A percentile compares a stretch with the other conserved stretches of the same genome.
Evolutionary conservation across 1,284 basidiomycete species (phyloP).

Genomic region (Marasmius sp.): DNA sequence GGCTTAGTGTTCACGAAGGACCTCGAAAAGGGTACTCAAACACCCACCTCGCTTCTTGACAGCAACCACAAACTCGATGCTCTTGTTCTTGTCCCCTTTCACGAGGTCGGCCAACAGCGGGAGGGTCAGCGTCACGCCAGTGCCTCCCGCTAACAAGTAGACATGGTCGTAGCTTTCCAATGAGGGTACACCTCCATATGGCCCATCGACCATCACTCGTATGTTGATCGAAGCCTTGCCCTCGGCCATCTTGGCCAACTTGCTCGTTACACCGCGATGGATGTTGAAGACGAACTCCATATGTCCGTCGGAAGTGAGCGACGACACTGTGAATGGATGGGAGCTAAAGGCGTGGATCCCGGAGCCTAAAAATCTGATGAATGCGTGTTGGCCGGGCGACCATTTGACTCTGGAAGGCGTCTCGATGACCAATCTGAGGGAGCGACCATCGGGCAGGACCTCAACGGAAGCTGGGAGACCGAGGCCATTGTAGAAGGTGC

Average conservation of each 20-base stretch:
- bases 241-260: conserved; percentile 19
- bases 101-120: conserved; percentile 23
- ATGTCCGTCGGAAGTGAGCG: conserved; percentile 20
- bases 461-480: conserved; percentile 28
- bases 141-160: conserved; percentile 37
- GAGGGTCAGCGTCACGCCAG: conserved; percentile 31
- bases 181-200: conserved; percentile 36
- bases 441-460: conserved; percentile 25
- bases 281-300: conserved; percentile 29
- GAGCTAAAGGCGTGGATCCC: conserved; percentile 27
- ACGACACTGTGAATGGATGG: conserved; percentile 43
- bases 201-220: conserved; percentile 38
- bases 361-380: conserved; percentile 34
- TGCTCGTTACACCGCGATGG: conserved; percentile 29
- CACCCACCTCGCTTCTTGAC: conserved; percentile 21
- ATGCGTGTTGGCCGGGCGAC: conserved; percentile 42
- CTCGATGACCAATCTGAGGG: conserved; percentile 30
- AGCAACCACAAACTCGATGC: conserved; percentile 26
- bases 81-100: conserved; percentile 11
- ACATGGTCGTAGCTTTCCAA: conserved; percentile 31
- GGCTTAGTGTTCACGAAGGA: not conserved
- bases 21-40: not conserved
- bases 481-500: conserved; percentile 28
- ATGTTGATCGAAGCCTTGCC: conserved; percentile 15
- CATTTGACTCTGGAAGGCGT: conserved; percentile 29